Evolutionary conservation across 2,329 filamentous ascomycete species (phyloP).

Genomic region (Epichloe typhina): DNA sequence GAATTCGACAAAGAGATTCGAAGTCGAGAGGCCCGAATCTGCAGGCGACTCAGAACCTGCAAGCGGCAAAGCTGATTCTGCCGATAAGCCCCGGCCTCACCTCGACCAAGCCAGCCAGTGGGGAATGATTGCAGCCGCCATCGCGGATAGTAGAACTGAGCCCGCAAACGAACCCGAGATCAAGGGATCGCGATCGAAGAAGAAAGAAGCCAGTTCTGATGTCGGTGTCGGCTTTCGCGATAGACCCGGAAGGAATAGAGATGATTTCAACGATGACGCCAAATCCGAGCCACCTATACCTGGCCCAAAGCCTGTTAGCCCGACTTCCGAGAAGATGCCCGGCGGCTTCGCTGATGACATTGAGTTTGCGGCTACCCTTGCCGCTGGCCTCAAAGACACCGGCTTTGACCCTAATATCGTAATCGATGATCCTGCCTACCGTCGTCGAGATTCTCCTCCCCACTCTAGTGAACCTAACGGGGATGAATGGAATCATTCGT

Average conservation of each 20-base stretch:
- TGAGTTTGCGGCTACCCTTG: conserved; percentile 56
- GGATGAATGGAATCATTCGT: conserved; percentile 31
- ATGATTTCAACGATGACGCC: conserved; percentile 23
- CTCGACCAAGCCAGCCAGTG: conserved; percentile 32
- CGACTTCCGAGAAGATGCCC: conserved; percentile 40
- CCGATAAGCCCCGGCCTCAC: conserved; percentile 21
- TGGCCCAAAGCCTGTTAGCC: conserved; percentile 42
- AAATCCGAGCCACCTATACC: conserved; percentile 35
- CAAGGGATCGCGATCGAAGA: conserved; percentile 6
- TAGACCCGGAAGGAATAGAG: conserved; percentile 9
- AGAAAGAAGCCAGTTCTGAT: conserved; percentile 5
- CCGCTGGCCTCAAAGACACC: conserved; percentile 53
- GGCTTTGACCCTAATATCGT: conserved; percentile 61
- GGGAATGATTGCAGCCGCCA: conserved; percentile 38
- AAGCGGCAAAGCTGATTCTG: conserved; percentile 13
- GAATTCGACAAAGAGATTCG: conserved; percentile 51
- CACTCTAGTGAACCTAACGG: conserved; percentile 36
- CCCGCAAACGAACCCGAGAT: conserved; percentile 21
- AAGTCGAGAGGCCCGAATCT: conserved; percentile 44
- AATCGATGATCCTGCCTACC: conserved; percentile 51
- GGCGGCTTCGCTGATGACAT: conserved; percentile 55
- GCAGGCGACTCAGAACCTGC: conserved; percentile 17
- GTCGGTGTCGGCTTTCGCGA: conserved; percentile 8
- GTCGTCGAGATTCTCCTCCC: conserved; percentile 49
- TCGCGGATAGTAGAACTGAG: conserved; percentile 29